Conservation (phyloP, 441 rosid species). For the Erysimum cheiri region DNA sequence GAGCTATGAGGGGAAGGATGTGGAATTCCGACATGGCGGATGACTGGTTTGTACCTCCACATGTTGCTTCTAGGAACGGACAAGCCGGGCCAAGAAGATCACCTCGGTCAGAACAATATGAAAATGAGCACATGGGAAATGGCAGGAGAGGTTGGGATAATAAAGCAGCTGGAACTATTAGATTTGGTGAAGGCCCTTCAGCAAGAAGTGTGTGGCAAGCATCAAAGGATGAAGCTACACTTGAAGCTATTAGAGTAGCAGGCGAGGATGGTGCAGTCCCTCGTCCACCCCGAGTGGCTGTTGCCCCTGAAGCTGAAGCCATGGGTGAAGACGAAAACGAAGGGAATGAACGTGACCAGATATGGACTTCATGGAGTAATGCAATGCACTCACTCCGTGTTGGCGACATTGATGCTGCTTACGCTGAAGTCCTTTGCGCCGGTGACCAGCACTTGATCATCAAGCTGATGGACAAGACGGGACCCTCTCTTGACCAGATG, state of each 20-base stretch:
- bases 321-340: constrained; percentile 78
- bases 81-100: constrained; percentile 76
- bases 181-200: constrained; percentile 98
- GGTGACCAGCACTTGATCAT: constrained; percentile 91
- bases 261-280: constrained; percentile 76
- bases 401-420: constrained; percentile 91
- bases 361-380: constrained; percentile 90
- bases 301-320: constrained; percentile 93
- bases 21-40: constrained; percentile 83
- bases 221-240: constrained; percentile 97
- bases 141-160: constrained; percentile 88
- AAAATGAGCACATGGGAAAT: constrained; percentile 66
- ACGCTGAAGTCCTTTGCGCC: constrained; percentile 75
- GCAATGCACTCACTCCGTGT: constrained; percentile 93
- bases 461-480: constrained; percentile 95
- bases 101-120: constrained; percentile 76
- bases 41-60: constrained; percentile 73
- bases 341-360: constrained; percentile 75
- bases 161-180: constrained; percentile 69
- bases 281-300: constrained; percentile 60
- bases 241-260: constrained; percentile 97
- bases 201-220: constrained; percentile 99
- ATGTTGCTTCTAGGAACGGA: constrained; percentile 76
- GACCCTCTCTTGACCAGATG: constrained; percentile 88
- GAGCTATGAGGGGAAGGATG: constrained; percentile 64